Percentiles rank a stretch among this genome's conserved stretches.
These are phyloP conservation scores for Cylindrotheca closterium DNA, from an alignment of 108 stramenopile species.

Conservation along the genomic window DNA sequence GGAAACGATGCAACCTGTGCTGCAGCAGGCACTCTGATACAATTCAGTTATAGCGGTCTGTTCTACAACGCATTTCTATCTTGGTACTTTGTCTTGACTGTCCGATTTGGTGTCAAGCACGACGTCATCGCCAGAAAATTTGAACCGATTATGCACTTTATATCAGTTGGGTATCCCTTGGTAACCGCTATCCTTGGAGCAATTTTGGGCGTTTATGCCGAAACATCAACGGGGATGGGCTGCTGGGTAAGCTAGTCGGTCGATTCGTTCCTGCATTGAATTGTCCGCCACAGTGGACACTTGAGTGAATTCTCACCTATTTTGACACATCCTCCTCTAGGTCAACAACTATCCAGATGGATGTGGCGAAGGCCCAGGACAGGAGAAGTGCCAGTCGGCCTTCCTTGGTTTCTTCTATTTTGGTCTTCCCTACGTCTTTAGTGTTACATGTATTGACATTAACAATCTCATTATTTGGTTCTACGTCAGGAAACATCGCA, in stretches of 20 bases:
- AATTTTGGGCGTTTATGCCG: slow-evolving; percentile 5
- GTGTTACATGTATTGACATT: too few species aligned
- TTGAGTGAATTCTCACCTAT: too few species aligned
- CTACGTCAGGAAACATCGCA: too few species aligned
- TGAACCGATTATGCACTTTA: slow-evolving; percentile 13
- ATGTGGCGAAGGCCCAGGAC: too few species aligned
- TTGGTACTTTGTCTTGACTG: slow-evolving; percentile 28
- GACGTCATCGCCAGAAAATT: not conserved
- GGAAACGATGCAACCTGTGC: slow-evolving; percentile 32
- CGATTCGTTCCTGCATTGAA: too few species aligned
- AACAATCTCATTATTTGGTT: too few species aligned
- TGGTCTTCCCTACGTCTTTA: too few species aligned
- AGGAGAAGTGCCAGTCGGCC: too few species aligned
- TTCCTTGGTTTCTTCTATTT: too few species aligned
- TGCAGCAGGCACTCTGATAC: slow-evolving; percentile 15
- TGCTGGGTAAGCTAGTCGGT: slow-evolving; percentile 11
- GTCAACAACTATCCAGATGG: too few species aligned
- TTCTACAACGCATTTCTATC: slow-evolving; percentile 29
- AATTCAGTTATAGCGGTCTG: slow-evolving; percentile 12
- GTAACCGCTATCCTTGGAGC: slow-evolving; percentile 12
- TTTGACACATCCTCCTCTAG: too few species aligned
- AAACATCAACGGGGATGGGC: slow-evolving; percentile 6
- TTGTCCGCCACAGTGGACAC: too few species aligned
- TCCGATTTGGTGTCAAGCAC: slow-evolving; percentile 13
- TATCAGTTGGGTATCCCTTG: slow-evolving; percentile 1